Conservation (phyloP, 768 basidiomycete species). For the Boletus coccyginus region DNA sequence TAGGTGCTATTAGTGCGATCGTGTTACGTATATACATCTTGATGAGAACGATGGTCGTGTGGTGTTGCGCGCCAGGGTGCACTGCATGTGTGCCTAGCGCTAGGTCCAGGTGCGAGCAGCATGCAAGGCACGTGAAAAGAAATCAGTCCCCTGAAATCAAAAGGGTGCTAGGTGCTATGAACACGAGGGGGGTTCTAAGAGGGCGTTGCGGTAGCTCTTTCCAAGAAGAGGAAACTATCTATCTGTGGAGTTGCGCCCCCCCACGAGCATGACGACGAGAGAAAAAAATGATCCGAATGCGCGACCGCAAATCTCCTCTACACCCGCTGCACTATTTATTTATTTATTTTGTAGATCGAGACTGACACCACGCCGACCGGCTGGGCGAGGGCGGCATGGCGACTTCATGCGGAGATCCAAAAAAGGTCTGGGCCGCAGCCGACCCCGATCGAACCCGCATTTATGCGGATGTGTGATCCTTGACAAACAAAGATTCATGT, state of each 20-base stretch:
- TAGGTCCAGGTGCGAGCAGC: slow-evolving; percentile 23
- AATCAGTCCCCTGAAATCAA: slow-evolving; percentile 28
- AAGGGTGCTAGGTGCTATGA: slow-evolving; percentile 21
- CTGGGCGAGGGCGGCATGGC: slow-evolving; percentile 25
- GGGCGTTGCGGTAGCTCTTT: slow-evolving; percentile 7
- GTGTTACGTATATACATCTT: slow-evolving; percentile 9
- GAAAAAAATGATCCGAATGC: not conserved
- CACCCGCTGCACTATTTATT: not conserved
- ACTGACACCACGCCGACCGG: slow-evolving; percentile 20
- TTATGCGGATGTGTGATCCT: slow-evolving; percentile 30
- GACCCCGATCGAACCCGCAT: slow-evolving; percentile 38
- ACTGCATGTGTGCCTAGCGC: slow-evolving; percentile 18
- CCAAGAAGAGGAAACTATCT: not conserved
- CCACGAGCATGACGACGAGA: not conserved
- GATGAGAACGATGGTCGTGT: slow-evolving; percentile 11
- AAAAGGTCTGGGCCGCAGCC: slow-evolving; percentile 36
- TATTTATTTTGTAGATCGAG: slow-evolving; percentile 14
- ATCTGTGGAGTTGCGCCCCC: not conserved
- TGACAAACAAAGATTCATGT: slow-evolving; percentile 35
- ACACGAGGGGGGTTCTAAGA: slow-evolving; percentile 25
- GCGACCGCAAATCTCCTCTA: not conserved
- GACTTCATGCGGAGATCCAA: slow-evolving; percentile 34
- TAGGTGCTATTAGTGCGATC: slow-evolving; percentile 17
- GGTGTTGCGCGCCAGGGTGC: slow-evolving; percentile 14
- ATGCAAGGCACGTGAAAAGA: slow-evolving; percentile 29